Percentiles rank a stretch among this genome's conserved stretches.
phyloP scores from a whole-genome alignment of 768 basidiomycete species.

The Xerocomellus intermedius region DNA sequence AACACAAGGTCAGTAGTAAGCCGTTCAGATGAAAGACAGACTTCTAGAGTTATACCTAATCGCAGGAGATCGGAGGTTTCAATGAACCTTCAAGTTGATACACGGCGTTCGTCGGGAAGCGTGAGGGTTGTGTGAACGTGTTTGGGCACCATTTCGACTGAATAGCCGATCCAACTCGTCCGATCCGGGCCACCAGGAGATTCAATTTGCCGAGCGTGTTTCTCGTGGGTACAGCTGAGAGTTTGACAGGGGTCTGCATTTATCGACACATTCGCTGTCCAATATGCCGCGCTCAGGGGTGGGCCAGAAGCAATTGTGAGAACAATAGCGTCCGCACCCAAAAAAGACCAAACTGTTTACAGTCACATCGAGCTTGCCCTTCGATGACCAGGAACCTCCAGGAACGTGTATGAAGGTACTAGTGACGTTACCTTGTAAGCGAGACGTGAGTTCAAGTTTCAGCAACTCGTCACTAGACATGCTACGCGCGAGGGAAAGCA shows the following conservation, averaged over 20 bases:
- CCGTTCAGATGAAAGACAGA: background rate
- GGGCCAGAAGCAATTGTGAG: no score
- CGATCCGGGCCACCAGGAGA: background rate
- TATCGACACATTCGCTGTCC: background rate
- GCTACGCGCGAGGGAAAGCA: background rate
- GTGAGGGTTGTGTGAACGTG: background rate
- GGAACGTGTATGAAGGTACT: background rate
- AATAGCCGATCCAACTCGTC: background rate
- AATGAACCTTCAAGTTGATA: background rate
- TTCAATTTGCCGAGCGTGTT: background rate
- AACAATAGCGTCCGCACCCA: no score
- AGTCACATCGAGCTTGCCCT: background rate
- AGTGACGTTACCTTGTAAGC: slow-evolving; percentile 17
- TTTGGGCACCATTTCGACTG: no score
- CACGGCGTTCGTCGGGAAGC: background rate
- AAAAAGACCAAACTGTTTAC: no score
- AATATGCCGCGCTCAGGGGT: background rate
- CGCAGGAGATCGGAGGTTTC: background rate
- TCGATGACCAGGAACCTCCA: background rate
- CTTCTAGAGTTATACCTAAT: background rate
- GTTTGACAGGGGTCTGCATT: background rate
- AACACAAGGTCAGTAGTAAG: background rate
- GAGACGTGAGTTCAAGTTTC: slow-evolving; percentile 16
- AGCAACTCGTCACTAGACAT: background rate
- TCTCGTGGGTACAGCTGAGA: background rate